Evolutionary conservation across 148 eudicot species (phyloP).

Genomic region (Chenopodium album): DNA sequence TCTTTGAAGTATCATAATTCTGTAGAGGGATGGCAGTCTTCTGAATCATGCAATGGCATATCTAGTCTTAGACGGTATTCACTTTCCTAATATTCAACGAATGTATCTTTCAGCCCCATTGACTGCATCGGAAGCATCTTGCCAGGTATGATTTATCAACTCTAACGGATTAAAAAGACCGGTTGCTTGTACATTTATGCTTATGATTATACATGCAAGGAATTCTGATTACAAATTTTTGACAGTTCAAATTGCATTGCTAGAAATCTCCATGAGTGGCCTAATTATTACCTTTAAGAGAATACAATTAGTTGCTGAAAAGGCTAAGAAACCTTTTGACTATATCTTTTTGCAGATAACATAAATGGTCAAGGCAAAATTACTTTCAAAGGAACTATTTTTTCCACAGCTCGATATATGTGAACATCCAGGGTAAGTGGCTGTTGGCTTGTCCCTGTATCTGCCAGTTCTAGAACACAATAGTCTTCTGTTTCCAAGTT

Average conservation of each 20-base stretch:
- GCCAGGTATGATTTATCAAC: no score
- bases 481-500: conserved; percentile 17
- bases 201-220: not conserved
- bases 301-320: not conserved
- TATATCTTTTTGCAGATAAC: not conserved
- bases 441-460: not conserved
- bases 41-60: no score
- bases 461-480: not conserved
- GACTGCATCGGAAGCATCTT: no score
- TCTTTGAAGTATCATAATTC: no score
- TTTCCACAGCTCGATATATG: conserved; percentile 16
- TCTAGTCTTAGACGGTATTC: no score
- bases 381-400: conserved; percentile 10
- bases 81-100: no score
- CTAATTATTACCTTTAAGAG: not conserved
- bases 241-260: not conserved
- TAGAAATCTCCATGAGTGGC: not conserved
- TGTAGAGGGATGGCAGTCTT: no score
- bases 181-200: not conserved
- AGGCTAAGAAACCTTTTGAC: not conserved
- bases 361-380: not conserved
- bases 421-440: conserved; percentile 1
- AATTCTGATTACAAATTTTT: not conserved
- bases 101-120: no score
- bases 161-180: no score